Percentiles rank a stretch among this genome's conserved stretches.
Evolutionary conservation across 2,329 filamentous ascomycete genomes (phyloP).

Genomic region (Sphaceloma murrayae): DNA sequence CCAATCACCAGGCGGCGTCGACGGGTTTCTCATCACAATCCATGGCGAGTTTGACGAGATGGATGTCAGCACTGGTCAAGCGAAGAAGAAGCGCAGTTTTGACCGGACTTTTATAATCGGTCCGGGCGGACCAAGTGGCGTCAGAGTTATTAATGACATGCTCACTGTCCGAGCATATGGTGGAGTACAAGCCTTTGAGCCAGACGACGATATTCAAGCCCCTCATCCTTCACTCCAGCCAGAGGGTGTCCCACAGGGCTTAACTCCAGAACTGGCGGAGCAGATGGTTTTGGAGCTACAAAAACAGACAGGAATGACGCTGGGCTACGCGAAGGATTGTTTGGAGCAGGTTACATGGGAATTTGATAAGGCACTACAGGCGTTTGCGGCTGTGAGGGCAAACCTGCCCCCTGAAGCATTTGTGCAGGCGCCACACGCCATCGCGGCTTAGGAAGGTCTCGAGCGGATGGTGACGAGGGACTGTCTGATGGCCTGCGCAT

Average conservation of each 20-base stretch:
- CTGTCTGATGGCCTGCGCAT: neutral
- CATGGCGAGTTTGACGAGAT: conserved; percentile 78
- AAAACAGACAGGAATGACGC: conserved; percentile 69
- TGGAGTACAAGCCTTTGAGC: conserved; percentile 44
- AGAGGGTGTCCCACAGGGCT: conserved; percentile 21
- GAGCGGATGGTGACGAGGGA: neutral
- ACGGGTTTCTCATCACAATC: conserved; percentile 67
- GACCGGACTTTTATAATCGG: conserved; percentile 72
- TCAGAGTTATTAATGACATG: conserved; percentile 73
- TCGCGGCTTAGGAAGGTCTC: conserved; percentile 7
- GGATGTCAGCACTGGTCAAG: conserved; percentile 46
- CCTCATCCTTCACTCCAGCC: conserved; percentile 26
- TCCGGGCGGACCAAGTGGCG: conserved; percentile 55
- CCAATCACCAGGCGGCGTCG: conserved; percentile 55
- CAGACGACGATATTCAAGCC: conserved; percentile 31
- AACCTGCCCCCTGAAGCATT: conserved; percentile 37
- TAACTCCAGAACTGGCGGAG: conserved; percentile 27
- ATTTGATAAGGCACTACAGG: conserved; percentile 60
- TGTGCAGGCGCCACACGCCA: conserved; percentile 17
- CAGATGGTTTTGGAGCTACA: conserved; percentile 63
- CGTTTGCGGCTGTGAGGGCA: conserved; percentile 66
- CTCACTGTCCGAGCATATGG: conserved; percentile 62
- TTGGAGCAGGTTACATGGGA: conserved; percentile 72
- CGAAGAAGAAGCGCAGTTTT: conserved; percentile 58
- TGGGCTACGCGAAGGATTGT: conserved; percentile 71